Conservation (phyloP, 2,329 filamentous ascomycete genomes). For the Apiospora marii region DNA sequence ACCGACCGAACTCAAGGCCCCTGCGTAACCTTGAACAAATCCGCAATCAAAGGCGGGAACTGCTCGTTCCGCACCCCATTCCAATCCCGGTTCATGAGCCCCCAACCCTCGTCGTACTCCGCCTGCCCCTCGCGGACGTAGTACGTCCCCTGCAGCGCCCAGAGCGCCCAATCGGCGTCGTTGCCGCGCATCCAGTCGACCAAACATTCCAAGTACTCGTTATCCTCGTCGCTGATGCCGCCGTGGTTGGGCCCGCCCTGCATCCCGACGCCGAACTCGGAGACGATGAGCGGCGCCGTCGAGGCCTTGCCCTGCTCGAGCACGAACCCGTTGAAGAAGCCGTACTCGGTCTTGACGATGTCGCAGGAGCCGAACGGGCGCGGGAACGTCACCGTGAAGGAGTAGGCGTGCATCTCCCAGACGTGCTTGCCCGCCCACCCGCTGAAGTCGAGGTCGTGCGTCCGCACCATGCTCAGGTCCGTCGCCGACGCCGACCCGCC, state of each 20-base stretch:
- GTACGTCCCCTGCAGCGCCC: conserved; percentile 66
- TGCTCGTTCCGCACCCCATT: conserved; percentile 48
- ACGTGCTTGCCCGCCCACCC: conserved; percentile 61
- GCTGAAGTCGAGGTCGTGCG: conserved; percentile 50
- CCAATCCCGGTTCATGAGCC: conserved; percentile 55
- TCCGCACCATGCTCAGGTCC: conserved; percentile 56
- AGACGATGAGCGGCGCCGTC: conserved; percentile 64
- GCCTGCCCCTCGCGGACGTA: conserved; percentile 60
- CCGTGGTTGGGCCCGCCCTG: conserved; percentile 50
- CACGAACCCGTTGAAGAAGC: conserved; percentile 59
- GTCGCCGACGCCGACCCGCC: conserved; percentile 62
- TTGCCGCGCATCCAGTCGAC: conserved; percentile 60
- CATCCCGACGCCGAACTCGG: conserved; percentile 66
- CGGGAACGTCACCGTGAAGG: conserved; percentile 59
- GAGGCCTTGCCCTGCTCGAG: conserved; percentile 54
- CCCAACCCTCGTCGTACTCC: conserved; percentile 62
- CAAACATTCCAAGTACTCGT: conserved; percentile 60
- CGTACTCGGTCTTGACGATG: conserved; percentile 52
- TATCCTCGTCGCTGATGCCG: conserved; percentile 53
- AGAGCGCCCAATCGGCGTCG: conserved; percentile 67
- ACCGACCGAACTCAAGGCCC: conserved; percentile 42
- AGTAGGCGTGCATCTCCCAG: conserved; percentile 68
- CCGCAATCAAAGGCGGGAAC: conserved; percentile 43
- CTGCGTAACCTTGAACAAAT: conserved; percentile 51
- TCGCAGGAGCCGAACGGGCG: conserved; percentile 52